These are phyloP conservation scores for Aspergillus thermomutatus DNA, from an alignment of 2,329 filamentous ascomycete genomes.

Conservation along the genomic window DNA sequence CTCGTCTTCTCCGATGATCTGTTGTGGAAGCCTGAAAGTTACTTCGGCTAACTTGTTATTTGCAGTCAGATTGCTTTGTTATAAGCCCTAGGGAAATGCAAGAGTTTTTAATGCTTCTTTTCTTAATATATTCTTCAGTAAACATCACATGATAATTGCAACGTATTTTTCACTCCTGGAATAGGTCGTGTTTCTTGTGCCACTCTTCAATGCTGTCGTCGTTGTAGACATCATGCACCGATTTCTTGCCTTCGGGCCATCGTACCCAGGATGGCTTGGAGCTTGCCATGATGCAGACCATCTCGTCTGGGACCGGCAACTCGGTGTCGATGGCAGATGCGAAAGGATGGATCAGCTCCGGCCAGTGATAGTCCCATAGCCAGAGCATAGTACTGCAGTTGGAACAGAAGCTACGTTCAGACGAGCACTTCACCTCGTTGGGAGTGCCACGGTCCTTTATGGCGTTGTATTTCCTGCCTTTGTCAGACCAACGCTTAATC, in stretches of 20 bases:
- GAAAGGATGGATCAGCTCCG: conserved; percentile 49
- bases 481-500: background rate
- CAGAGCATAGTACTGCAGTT: conserved; percentile 48
- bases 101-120: background rate
- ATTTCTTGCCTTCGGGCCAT: conserved; percentile 49
- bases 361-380: conserved; percentile 48
- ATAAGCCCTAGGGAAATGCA: background rate
- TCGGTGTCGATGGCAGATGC: conserved; percentile 49
- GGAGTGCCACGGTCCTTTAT: conserved; percentile 44
- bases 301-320: conserved; percentile 43
- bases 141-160: conserved; percentile 1
- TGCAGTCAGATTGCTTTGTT: background rate
- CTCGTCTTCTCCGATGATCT: conserved; percentile 8
- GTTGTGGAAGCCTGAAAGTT: conserved; percentile 1
- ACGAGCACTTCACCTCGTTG: conserved; percentile 36
- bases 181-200: conserved; percentile 44
- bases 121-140: background rate
- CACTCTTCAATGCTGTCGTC: conserved; percentile 43
- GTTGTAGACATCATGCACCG: conserved; percentile 38
- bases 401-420: conserved; percentile 47
- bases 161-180: conserved; percentile 24
- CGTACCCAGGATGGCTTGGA: conserved; percentile 47
- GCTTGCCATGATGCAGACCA: conserved; percentile 44
- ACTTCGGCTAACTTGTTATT: conserved; percentile 5
- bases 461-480: conserved; percentile 42